Percentiles rank a stretch among this genome's conserved stretches.
These are phyloP conservation scores for Gynochthodes officinalis DNA, from an alignment of 257 asterid species.

Conservation along the genomic window DNA sequence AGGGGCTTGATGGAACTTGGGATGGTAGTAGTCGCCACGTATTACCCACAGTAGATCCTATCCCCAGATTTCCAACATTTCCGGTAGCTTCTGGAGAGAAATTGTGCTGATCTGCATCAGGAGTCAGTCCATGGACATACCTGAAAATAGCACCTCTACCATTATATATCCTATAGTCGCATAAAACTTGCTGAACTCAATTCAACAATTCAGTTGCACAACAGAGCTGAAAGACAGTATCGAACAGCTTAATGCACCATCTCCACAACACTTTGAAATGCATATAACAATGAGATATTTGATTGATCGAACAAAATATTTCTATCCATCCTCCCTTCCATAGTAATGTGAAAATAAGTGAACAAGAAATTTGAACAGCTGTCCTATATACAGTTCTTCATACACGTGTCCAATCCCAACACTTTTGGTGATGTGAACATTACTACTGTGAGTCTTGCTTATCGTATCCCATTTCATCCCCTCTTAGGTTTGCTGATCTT, in stretches of 20 bases:
- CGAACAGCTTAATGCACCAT: background rate
- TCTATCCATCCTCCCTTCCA: background rate
- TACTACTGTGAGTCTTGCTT: background rate
- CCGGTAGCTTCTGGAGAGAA: constrained; percentile 61
- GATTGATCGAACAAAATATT: background rate
- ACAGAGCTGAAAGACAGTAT: background rate
- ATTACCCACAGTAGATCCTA: constrained; percentile 48
- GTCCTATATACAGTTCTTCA: background rate
- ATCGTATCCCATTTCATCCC: background rate
- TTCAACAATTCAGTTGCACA: too few relatives aligned
- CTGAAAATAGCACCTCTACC: constrained; percentile 28
- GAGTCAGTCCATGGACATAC: constrained; percentile 55
- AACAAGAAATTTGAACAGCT: background rate
- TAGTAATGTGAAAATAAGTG: background rate
- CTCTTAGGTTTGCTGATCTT: background rate
- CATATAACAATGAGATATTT: background rate
- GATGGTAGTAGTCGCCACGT: constrained; percentile 69
- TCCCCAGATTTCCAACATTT: constrained; percentile 46
- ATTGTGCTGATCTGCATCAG: constrained; percentile 46
- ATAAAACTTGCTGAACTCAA: background rate
- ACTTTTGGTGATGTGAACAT: background rate
- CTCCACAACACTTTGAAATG: background rate
- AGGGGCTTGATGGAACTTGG: constrained; percentile 55
- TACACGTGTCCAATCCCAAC: background rate
- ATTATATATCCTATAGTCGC: background rate